Base-by-base conservation (phyloP, 129 eudicot genomes). In the Gnaphalium uliginosum region DNA sequence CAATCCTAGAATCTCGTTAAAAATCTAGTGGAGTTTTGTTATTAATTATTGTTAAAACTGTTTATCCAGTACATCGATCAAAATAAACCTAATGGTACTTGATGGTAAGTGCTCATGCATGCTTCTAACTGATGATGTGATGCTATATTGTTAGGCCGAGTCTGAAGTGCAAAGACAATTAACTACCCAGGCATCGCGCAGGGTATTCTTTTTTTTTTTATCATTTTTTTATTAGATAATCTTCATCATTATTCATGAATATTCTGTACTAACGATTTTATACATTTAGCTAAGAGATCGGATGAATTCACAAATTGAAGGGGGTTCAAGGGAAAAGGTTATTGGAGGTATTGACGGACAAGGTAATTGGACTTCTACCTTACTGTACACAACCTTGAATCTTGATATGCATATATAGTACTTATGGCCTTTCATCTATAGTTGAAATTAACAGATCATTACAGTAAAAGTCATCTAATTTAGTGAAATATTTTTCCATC, bases 101-200 rank as follows among this genome's bases (percentile, higher is more conserved):
- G 51, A 46, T 46, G 53, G 18, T 46, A 46, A 46, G 53, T 65
- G 53, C 53, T 73, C 5, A 68, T 25, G 10, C 60, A 25, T 68
- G 60, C 32, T 64, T 66, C 18, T 65, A 53, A 72, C 62, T 41
- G 17, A 53, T 64, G 54, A 19, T 9, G 29, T 35, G 18, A 66
- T 73, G 33, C 54, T 79, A 72, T 73, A 9, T 50, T 65, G 53
- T 22, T 43, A 80, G 83, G 79, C 83, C 1, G 83, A 80, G 75
- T 27, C 83, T 41, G 83, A 80, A 73, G 58, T 80, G 62, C 83
- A 80, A 73, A 73, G 75, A 43, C 79, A 80, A 66, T 73, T 80
- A 73, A 80, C 83, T 27, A 80, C 79, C 32, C 83, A 80, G 68
- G 83, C 79, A 56, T 80, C 75, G 14, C 79, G 83, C 69, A 80